Evolutionary conservation across 371 early-diverging fungal species (phyloP), one percentile per base, ranked within the genome.

Genomic region (Mucor lusitanicus): DNA sequence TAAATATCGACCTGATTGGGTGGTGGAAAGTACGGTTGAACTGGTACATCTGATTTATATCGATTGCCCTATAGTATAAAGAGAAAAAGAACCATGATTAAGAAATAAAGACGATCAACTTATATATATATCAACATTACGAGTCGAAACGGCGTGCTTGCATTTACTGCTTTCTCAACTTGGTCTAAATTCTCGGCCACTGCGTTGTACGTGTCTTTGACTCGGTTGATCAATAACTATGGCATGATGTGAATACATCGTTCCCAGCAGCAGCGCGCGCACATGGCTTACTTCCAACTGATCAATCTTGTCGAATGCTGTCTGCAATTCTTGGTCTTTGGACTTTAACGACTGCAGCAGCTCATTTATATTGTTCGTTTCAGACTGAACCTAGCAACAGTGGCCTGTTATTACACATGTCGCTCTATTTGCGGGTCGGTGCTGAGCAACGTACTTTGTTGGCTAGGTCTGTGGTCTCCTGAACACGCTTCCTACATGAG

Each of bases 21-120:
- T 21, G 83, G 83, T 28, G 83, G 83, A 46, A 82, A 82, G 35
- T 82, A 82, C n/a, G 83, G 80, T 59, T 82, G 83, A 27, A 73
- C 55, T 7, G 76, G 62, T 33, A 62, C 35, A 50, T 62, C 44
- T 28, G 60, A 19, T 15, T 46, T 54, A 7, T 54, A 50, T 3
- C 64, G 28, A 53, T 53, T n/a, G n/a, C 35, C 21, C 40, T 60
- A 59, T 12, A 39, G 57, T 23, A 58, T 17, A 30, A 55, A 33
- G 15, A 21, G 32, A 62, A 32, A 35, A 57, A 11, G 23, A 60
- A 60, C 30, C 2, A 59, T 30, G n/a, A 19, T n/a, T 57, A 33
- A 55, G 9, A 15, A 57, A 33, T 33, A 40, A 60, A 44, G 15
- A 9, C 21, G n/a, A 19, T 30, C 25, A 46, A 27, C 21, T 48